Base-by-base conservation (phyloP, 31 red algal genomes). In the Bonnemaisonia californica region DNA sequence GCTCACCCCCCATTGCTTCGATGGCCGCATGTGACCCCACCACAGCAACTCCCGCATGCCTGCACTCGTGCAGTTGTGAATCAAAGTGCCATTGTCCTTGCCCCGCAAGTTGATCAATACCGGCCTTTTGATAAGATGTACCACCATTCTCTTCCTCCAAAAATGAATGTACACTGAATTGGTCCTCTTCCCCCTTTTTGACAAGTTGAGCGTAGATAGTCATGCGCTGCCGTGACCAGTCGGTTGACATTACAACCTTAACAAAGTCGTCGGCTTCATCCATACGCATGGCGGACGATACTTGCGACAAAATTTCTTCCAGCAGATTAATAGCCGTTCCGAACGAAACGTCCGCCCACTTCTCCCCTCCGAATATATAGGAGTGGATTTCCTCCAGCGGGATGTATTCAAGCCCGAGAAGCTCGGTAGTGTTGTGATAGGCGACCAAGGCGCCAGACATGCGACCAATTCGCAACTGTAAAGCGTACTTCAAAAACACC, bases 401-500 rank as follows among this genome's bases (percentile, higher is more conserved):
- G 26, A 98, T 77, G 70, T 85, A 98, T 82, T 95, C 85, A 33
- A 93, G 88, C 11, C 92, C 92, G 1, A 95, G 60, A 30, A 87
- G 24, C 51, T 86, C 85, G 16, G 76, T 74, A 5, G 90, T 98
- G 72, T 92, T 93, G 71, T 98, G 89, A 68, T 93, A 95, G 18
- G 89, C 79, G 8, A 93, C 82, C 27, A 93, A 85, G 26, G 96
- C 96, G n/a, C 96, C 79, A 1, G 71, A 27, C 51, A 62, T 79
- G 9, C 57, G 51, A 28, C 54, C 75, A 69, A 98, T 85, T 9
- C 88, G 92, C 41, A 93, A 56, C 48, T 95, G 96, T 41, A 92
- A 73, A 22, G 91, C 92, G 47, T 98, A 98, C 73, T 98, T 98
- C 27, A 98, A 71, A 77, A 98, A 94, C 61, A 91, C 91, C 9